Base-by-base conservation (phyloP, 352 stramenopile genomes). In the Phytophthora idaei region DNA sequence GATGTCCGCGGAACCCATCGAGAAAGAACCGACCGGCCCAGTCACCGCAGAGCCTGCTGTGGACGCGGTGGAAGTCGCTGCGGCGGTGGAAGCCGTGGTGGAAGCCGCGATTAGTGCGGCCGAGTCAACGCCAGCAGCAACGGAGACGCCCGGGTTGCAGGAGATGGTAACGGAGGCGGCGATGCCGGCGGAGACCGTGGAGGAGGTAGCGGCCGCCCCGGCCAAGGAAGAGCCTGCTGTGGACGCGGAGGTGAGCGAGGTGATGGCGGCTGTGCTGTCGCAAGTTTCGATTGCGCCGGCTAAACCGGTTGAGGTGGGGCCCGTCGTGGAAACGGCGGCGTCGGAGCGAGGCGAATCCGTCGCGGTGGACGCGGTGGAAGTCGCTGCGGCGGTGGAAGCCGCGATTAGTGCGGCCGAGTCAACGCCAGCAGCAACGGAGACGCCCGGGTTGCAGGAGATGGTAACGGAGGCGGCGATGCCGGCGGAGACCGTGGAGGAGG, bases 261-360 rank as follows among this genome's bases (percentile, higher is more conserved):
- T 21, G 21, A 50, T 64, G 56, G 45, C 45, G 21, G 28, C 6
- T 17, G 57, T 57, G 34, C 29, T 56, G 17, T 46, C 25, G 32
- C 17, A 55, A 12, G 45, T 63, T 12, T 28, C 55, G 31, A 54
- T 37, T 36, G 6, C 44, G 32, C 5, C 21, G 21, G 21, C 21
- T 21, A 21, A 21, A 21, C 21, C 21, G 21, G 21, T 21, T 21
- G 21, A 21, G 21, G 21, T 21, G 21, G 21, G 1, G 21, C 21
- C 21, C 21, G 21, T 21, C 21, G 21, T 21, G 17, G 17, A 21
- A 21, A 21, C 17, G 17, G 17, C 17, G 17, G 17, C 17, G 17
- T 21, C 17, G 17, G 17, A 21, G 17, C 17, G 17, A 21, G 17
- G 17, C 17, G 17, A 21, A 21, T 21, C 17, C 17, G 17, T 21